phyloP scores from a whole-genome alignment of 805 yeast species.

The Nakazawaea siamensis region DNA sequence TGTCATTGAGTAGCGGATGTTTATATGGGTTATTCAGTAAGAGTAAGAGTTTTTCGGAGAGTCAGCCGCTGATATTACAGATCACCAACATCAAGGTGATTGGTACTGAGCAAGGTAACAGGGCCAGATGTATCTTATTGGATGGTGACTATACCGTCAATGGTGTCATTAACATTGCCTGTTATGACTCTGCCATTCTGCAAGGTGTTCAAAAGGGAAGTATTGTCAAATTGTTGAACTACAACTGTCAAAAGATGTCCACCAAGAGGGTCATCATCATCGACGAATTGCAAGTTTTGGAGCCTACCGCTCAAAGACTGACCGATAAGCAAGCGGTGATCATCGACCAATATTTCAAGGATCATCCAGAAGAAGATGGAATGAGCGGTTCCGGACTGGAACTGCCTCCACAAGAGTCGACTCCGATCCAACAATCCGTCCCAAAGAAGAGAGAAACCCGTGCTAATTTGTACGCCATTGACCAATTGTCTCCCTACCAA shows the following conservation, averaged over 20 bases:
- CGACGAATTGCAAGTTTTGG: conserved; percentile 35
- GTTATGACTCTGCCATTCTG: conserved; percentile 32
- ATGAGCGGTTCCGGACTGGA: conserved; percentile 4
- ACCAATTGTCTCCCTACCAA: conserved; percentile 85
- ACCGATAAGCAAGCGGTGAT: conserved; percentile 28
- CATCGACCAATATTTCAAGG: conserved; percentile 50
- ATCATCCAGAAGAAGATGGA: conserved; percentile 48
- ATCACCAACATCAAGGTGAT: conserved; percentile 27
- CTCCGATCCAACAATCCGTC: conserved; percentile 14
- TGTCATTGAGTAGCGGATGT: conserved; percentile 4
- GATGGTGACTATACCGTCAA: conserved; percentile 46
- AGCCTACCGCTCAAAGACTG: conserved; percentile 28
- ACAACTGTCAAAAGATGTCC: conserved; percentile 32
- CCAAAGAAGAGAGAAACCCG: conserved; percentile 13
- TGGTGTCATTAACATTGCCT: conserved; percentile 43
- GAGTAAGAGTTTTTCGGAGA: conserved; percentile 12
- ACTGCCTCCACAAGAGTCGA: conserved; percentile 7
- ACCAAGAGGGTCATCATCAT: conserved; percentile 41
- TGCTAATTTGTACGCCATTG: conserved; percentile 61
- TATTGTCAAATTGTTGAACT: conserved; percentile 32
- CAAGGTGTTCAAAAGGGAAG: conserved; percentile 38
- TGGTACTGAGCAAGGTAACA: conserved; percentile 30
- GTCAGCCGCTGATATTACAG: conserved; percentile 25
- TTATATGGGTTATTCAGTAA: conserved; percentile 15
- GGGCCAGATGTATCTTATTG: conserved; percentile 37